These are phyloP conservation scores for Alternaria hordeiaustralica DNA, from an alignment of 2,329 filamentous ascomycete genomes.

Conservation along the genomic window DNA sequence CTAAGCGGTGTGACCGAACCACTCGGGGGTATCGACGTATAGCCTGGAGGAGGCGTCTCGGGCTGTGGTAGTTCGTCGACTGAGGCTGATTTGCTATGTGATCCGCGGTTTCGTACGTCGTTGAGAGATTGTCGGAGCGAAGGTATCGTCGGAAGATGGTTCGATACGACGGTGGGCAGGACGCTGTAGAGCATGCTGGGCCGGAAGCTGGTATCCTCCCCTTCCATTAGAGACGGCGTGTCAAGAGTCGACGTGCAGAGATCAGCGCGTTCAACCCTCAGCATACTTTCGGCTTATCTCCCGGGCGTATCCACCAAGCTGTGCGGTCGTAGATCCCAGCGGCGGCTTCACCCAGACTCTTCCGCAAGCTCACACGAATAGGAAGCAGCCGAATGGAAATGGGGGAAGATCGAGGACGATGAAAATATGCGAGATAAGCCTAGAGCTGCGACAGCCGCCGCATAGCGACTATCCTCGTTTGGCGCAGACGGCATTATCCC, in stretches of 20 bases:
- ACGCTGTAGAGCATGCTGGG: conserved; percentile 61
- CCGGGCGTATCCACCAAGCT: neutral
- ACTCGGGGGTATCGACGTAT: conserved; percentile 37
- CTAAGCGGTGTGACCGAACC: conserved; percentile 27
- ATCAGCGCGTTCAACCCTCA: neutral
- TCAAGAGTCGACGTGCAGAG: conserved; percentile 11
- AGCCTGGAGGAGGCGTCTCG: conserved; percentile 48
- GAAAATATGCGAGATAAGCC: neutral
- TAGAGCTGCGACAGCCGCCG: conserved; percentile 5
- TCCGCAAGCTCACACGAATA: neutral
- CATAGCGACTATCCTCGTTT: conserved; percentile 20
- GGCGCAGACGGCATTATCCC: conserved; percentile 17
- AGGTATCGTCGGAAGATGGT: conserved; percentile 58
- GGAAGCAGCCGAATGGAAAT: neutral
- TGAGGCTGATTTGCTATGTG: conserved; percentile 23
- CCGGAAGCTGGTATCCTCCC: conserved; percentile 14
- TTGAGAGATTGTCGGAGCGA: conserved; percentile 53
- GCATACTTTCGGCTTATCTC: conserved; percentile 25
- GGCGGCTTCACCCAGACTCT: neutral
- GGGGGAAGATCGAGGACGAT: neutral
- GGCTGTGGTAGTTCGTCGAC: conserved; percentile 28
- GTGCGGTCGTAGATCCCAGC: neutral
- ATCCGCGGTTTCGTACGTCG: conserved; percentile 29
- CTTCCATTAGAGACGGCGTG: conserved; percentile 12
- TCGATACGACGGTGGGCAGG: conserved; percentile 61